These are phyloP conservation scores for Amaranthus tricolor DNA, from an alignment of 179 eudicot species.

Conservation along the genomic window DNA sequence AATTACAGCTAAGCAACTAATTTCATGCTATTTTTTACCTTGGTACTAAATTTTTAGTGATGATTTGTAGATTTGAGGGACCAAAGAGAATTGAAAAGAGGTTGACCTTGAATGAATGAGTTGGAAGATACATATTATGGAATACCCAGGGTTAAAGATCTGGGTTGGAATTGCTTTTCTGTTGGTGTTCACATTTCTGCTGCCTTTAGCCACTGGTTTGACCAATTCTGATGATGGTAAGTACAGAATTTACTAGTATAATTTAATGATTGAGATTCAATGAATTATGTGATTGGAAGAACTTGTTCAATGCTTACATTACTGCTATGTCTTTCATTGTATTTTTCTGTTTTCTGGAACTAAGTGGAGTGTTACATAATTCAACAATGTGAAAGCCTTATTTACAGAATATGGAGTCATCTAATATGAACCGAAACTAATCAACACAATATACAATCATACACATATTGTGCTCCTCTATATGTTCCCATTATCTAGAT, in stretches of 20 bases:
- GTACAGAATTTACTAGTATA: neutral
- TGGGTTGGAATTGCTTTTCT: constrained; percentile 14
- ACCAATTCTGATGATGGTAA: constrained; percentile 43
- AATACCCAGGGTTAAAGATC: constrained; percentile 16
- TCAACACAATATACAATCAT: no score
- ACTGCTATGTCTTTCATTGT: neutral
- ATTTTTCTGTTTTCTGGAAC: neutral
- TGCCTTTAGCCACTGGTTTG: constrained; percentile 25
- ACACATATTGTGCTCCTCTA: no score
- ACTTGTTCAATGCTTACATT: no score
- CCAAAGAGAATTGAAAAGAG: constrained; percentile 10
- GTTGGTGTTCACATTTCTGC: constrained; percentile 23
- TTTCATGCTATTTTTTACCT: neutral
- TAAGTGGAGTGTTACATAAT: no score
- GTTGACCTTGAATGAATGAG: constrained; percentile 37
- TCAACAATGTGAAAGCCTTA: no score
- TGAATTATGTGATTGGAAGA: no score
- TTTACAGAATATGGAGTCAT: no score
- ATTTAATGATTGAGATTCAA: no score
- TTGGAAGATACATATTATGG: constrained; percentile 28
- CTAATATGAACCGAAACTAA: no score
- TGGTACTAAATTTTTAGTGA: neutral
- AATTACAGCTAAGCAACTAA: neutral
- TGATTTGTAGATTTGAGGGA: constrained; percentile 13
- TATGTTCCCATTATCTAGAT: no score